A percentile compares a stretch with the other conserved stretches of the same genome.
Conservation (phyloP, 768 basidiomycete species). For the Gymnopilus dilepis region DNA sequence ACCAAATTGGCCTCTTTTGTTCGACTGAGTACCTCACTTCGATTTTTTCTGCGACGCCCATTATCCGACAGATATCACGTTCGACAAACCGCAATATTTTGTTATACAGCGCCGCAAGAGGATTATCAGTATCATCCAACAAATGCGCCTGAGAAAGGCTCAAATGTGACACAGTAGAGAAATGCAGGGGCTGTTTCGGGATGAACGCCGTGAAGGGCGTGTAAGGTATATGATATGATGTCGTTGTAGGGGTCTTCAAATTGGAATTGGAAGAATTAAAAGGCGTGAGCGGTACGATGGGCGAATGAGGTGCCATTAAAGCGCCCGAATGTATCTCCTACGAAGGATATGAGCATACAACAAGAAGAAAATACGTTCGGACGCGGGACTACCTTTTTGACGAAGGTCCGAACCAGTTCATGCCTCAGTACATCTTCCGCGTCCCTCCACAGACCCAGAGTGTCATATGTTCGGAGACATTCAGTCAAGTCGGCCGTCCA, state of each 20-base stretch:
- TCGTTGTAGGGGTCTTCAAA: conserved; percentile 31
- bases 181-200: conserved; percentile 55
- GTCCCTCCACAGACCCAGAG: conserved; percentile 80
- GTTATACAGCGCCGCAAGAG: conserved; percentile 81
- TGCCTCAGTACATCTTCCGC: conserved; percentile 86
- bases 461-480: conserved; percentile 80
- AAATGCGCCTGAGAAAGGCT: conserved; percentile 50
- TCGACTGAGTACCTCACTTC: conserved; percentile 50
- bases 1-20: conserved; percentile 9
- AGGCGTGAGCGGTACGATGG: conserved; percentile 79
- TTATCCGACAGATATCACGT: conserved; percentile 71
- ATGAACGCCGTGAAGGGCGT: conserved; percentile 58
- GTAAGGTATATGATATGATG: conserved; percentile 51
- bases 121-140: conserved; percentile 68
- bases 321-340: conserved; percentile 81
- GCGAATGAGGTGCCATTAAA: conserved; percentile 70
- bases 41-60: conserved; percentile 78
- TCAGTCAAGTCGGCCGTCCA: conserved; percentile 72
- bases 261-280: conserved; percentile 45
- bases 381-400: conserved; percentile 73
- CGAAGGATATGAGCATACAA: conserved; percentile 12
- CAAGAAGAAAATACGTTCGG: neutral
- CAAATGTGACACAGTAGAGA: conserved; percentile 31
- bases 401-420: conserved; percentile 75
- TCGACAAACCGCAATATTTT: conserved; percentile 82